Percentiles rank a stretch among this genome's conserved stretches.
Evolutionary conservation across 1,139 yeast species (phyloP).

Genomic region (Williopsis jadinii): DNA sequence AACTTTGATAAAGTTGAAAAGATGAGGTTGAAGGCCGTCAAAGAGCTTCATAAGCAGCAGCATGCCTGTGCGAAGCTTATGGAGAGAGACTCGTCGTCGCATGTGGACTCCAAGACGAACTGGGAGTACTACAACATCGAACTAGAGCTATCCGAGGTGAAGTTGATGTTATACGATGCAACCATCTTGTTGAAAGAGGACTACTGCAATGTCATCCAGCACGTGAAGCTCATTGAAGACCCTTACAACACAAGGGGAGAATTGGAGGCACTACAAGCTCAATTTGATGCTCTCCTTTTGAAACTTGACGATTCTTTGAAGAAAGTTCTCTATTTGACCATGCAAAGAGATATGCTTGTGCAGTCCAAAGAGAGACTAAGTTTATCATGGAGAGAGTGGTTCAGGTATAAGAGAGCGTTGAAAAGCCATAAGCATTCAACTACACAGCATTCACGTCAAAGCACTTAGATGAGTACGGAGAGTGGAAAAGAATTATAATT

Average conservation of each 20-base stretch:
- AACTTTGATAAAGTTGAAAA: too few relatives aligned
- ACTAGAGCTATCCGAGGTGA: conserved; percentile 6
- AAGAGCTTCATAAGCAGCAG: too few relatives aligned
- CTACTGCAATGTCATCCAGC: conserved; percentile 3
- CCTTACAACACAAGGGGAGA: conserved; percentile 12
- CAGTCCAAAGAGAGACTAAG: neutral
- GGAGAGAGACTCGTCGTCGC: too few relatives aligned
- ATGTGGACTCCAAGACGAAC: too few relatives aligned
- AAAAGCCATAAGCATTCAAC: too few relatives aligned
- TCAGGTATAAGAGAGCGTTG: neutral
- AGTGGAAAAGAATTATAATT: too few relatives aligned
- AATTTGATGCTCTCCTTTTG: neutral
- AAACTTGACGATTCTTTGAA: conserved; percentile 5
- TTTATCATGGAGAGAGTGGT: neutral
- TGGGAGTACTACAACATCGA: conserved; percentile 3
- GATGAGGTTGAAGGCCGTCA: too few relatives aligned
- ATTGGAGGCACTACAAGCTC: neutral
- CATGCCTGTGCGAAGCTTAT: too few relatives aligned
- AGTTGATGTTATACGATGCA: conserved; percentile 3
- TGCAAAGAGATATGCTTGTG: conserved; percentile 6
- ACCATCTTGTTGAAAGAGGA: conserved; percentile 4
- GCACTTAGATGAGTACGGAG: too few relatives aligned
- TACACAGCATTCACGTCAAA: too few relatives aligned
- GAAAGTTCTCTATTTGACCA: conserved; percentile 8
- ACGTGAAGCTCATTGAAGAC: conserved; percentile 4